Base-by-base conservation (phyloP, 306 rosid species). In the Cicer judaicum region DNA sequence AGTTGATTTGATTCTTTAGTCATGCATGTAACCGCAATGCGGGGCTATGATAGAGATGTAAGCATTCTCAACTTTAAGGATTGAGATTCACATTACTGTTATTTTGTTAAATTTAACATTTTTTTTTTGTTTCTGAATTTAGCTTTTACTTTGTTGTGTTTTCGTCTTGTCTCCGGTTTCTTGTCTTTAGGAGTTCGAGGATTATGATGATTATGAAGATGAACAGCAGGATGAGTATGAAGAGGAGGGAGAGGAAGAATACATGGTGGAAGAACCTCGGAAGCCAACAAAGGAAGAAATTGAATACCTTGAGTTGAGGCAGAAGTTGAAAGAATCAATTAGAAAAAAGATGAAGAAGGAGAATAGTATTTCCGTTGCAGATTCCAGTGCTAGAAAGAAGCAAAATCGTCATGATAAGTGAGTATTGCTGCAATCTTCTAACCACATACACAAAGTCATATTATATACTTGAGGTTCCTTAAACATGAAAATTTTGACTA, bases 351-450 rank as follows among this genome's bases (percentile, higher is more conserved):
- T 81, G 82, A 86, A 86, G 82, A 85, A 72, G 81, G 92, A 88
- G 61, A 84, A 54, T 2, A 75, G 82, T 72, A 53, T 81, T 71
- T 74, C 87, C 63, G 81, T 7, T 68, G 67, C 79, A 29, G 77
- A 84, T 24, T 81, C 86, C 5, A 77, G 64, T 63, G 81, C 75
- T 38, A 83, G 72, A 74, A 86, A 70, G 84, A 85, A 83, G 73
- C 85, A 81, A 76, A 86, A 83, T 76, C 93, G 91, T 5, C 75
- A 80, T 54, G 93, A 93, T 74, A 88, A 89, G 98, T 93, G 80
- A 88, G 96, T 90, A 13, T 29, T 75, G 57, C 53, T 10, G 59
- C 21, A 18, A 49, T 41, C 52, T 21, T 70, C 64, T 64, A 18
- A 39, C 38, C 50, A 7, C 18, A 9, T 12, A 44, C 7, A 10